Percentiles rank a stretch among this genome's conserved stretches.
Conservation (phyloP, 305 asterid genomes). For the Salvia sclarea region DNA sequence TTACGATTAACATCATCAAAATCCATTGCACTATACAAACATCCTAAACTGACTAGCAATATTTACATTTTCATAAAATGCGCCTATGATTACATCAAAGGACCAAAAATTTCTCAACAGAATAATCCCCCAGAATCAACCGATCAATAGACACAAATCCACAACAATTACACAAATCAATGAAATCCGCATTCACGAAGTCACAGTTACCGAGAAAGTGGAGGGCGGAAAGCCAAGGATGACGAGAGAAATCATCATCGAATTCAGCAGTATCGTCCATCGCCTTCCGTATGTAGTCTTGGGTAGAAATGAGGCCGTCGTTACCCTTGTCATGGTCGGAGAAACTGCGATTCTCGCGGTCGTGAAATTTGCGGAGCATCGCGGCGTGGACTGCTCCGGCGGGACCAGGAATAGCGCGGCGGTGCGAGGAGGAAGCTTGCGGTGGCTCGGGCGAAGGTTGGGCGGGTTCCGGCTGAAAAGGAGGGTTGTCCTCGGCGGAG, state of each 20-base stretch:
- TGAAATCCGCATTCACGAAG: background rate
- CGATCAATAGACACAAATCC: constrained; percentile 12
- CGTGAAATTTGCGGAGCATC: constrained; percentile 56
- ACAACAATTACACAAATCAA: background rate
- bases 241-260: constrained; percentile 63
- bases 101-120: background rate
- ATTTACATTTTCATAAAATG: background rate
- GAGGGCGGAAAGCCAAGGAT: constrained; percentile 76
- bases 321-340: constrained; percentile 20
- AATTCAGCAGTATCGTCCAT: constrained; percentile 62
- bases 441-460: constrained; percentile 26
- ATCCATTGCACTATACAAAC: constrained; percentile 10
- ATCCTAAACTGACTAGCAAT: background rate
- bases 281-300: constrained; percentile 72
- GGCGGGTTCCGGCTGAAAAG: constrained; percentile 22
- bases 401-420: constrained; percentile 76
- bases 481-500: constrained; percentile 27
- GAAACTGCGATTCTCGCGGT: constrained; percentile 38
- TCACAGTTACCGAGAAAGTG: constrained; percentile 53
- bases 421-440: constrained; percentile 30
- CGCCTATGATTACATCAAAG: background rate
- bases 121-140: background rate
- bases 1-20: constrained; percentile 12
- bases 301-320: constrained; percentile 50
- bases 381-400: constrained; percentile 82